Evolutionary conservation across 352 stramenopile genomes (phyloP), one percentile per base, ranked within the genome.

Genomic region (Pythium rishiriense): DNA sequence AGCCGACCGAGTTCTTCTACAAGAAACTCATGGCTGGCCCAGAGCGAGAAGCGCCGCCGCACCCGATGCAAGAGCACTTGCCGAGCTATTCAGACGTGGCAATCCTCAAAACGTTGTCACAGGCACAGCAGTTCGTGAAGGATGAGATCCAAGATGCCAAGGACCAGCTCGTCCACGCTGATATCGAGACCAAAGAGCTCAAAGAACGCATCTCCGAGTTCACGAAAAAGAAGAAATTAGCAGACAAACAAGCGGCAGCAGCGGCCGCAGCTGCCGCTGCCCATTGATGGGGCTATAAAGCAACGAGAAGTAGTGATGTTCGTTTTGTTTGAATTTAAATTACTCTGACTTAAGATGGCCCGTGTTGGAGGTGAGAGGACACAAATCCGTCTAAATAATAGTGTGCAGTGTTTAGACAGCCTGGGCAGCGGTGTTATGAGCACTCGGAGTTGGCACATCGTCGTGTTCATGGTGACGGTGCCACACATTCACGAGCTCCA

Each of bases 1-100:
- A 99, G 81, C 97, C 97, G 45, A 96, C 85, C 33, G 92, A 98
- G 73, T 91, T 90, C 50, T 98, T 99, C 72, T 98, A 98, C 83
- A 90, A 97, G 69, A 88, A 96, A 61, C 72, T 99, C 28, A 87
- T 96, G 72, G 76, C 73, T 57, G 66, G 81, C 31, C 81, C 81
- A 10, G 86, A 95, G 59, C 76, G 83, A 9, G 66, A 89, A 60
- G 78, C 86, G 3, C 79, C 83, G 8, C 74, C 81, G 26, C 72
- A 93, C 25, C 62, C 78, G 6, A 81, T 97, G 59, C 79, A 94
- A 47, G 88, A 97, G 52, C 76, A 94, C 56, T 88, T 98, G 50
- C 75, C 85, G 0, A 78, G 66, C 4, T 98, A 97, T 67, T 93
- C 83, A 22, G 96, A 98, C 68, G 72, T 94, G 49, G 77, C 85